Evolutionary conservation across 495 filamentous ascomycete genomes (phyloP), one percentile per base, ranked within the genome.

Genomic region (Tirmania nivea): DNA sequence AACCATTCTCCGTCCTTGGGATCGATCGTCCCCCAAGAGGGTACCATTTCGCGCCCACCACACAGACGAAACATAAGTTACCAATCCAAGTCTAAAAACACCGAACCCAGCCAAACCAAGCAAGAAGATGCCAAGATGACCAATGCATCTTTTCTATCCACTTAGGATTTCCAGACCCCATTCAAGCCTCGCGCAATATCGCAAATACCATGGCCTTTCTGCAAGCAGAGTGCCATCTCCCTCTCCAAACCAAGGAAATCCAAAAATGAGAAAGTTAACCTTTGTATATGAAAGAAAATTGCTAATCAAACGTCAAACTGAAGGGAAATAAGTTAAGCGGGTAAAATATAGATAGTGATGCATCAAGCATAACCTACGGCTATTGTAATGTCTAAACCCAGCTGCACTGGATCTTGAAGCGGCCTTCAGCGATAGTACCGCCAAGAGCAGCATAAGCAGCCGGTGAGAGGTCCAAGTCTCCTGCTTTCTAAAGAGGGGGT

Each of bases 391-490:
- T 19, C 39, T 39, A 52, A 9, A 48, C 0, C 1, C 31, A 51
- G 3, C 2, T 9, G 51, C 51, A 58, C 1, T 2, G 25, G 17
- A 61, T 35, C 1, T 11, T 0, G 4, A 60, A 60, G 20, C 31
- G 37, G 10, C 59, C 59, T 0, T 49, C 8, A 14, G 0, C 12
- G 19, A 31, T 10, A 0, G 51, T 47, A 14, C 54, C 53, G 2
- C 61, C 60, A 17, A 63, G 16, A 8, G 25, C 49, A 0, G 14
- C 1, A 42, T 56, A 64, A 37, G 55, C 51, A 6, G 20, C 20
- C 1, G 8, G 50, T 1, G 61, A 56, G 19, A 63, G 37, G 35
- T 63, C 61, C 0, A 63, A 17, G 14, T 50, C 16, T 10, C 42
- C 1, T 0, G 0, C 0, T 0, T 0, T 1, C 60, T 63, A 21